Percentiles rank a stretch among this genome's conserved stretches.
phyloP scores from a whole-genome alignment of 202 grass and related monocot genomes.

The Elaeis oleifera region DNA sequence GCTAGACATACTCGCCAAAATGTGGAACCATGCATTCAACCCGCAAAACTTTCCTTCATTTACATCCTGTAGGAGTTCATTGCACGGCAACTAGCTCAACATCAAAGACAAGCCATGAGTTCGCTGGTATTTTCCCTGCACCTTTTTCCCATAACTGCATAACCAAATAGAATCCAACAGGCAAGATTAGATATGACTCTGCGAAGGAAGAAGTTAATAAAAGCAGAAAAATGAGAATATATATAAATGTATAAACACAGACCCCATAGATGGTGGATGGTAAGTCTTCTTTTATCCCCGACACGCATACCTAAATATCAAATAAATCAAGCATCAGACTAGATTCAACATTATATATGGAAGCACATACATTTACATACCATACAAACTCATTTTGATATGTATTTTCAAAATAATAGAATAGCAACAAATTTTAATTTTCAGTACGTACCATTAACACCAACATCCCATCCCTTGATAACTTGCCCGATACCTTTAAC shows the following conservation, averaged over 20 bases:
- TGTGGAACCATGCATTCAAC: too few relatives aligned
- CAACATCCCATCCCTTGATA: constrained; percentile 97
- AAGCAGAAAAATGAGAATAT: not conserved
- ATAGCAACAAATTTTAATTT: too few relatives aligned
- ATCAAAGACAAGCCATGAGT: constrained; percentile 69
- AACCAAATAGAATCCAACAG: constrained; percentile 3
- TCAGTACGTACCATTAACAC: constrained; percentile 47
- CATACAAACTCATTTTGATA: too few relatives aligned
- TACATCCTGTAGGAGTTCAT: constrained; percentile 4
- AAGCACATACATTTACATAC: too few relatives aligned
- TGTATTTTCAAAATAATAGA: too few relatives aligned
- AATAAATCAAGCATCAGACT: constrained; percentile 1
- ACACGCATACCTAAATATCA: constrained; percentile 63
- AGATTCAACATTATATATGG: too few relatives aligned
- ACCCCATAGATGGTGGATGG: constrained; percentile 74
- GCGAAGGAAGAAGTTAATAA: not conserved
- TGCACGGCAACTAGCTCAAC: constrained; percentile 58
- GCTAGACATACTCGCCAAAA: too few relatives aligned
- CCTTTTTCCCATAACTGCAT: constrained; percentile 46
- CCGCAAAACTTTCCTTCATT: too few relatives aligned
- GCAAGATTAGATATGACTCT: not conserved
- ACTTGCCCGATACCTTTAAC: constrained; percentile 72
- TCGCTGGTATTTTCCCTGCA: constrained; percentile 36
- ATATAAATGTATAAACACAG: not conserved
- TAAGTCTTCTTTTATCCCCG: constrained; percentile 88